Evolutionary conservation across 768 basidiomycete genomes (phyloP).

Genomic region (Asterophora lycoperdoides): DNA sequence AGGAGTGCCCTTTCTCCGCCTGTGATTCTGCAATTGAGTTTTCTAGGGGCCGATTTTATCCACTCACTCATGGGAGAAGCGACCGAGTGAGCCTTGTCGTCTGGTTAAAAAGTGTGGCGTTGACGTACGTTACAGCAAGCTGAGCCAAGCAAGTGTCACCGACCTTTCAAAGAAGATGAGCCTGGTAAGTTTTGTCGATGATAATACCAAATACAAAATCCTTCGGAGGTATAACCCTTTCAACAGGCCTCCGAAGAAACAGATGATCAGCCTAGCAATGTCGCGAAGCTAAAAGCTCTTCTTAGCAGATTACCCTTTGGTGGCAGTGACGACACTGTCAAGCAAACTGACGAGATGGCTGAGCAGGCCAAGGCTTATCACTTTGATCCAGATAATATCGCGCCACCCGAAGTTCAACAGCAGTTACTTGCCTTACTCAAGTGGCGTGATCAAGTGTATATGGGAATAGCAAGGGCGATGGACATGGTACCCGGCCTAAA

Average conservation of each 20-base stretch:
- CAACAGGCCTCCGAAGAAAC: constrained; percentile 31
- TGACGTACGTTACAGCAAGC: constrained; percentile 31
- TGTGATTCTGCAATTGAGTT: not conserved
- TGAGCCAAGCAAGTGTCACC: constrained; percentile 59
- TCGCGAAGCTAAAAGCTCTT: constrained; percentile 37
- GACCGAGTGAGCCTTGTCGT: constrained; percentile 42
- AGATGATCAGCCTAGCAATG: constrained; percentile 21
- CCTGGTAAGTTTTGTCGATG: constrained; percentile 23
- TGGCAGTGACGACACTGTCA: constrained; percentile 47
- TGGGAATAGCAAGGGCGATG: constrained; percentile 49
- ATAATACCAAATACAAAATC: not conserved
- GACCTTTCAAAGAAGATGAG: constrained; percentile 51
- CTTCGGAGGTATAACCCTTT: not conserved
- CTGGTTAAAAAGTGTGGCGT: not conserved
- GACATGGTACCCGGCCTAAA: constrained; percentile 63
- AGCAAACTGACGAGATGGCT: constrained; percentile 53
- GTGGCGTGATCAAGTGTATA: constrained; percentile 61
- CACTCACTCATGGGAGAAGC: constrained; percentile 64
- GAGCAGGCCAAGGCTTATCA: constrained; percentile 53
- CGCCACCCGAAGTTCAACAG: constrained; percentile 59
- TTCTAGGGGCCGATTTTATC: constrained; percentile 53
- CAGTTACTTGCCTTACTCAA: constrained; percentile 52
- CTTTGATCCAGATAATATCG: constrained; percentile 58
- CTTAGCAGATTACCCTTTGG: constrained; percentile 49
- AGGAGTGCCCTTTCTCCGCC: not conserved